Evolutionary conservation across 768 basidiomycete genomes (phyloP), one percentile per base, ranked within the genome.

Genomic region (Pisolithus marmoratus): DNA sequence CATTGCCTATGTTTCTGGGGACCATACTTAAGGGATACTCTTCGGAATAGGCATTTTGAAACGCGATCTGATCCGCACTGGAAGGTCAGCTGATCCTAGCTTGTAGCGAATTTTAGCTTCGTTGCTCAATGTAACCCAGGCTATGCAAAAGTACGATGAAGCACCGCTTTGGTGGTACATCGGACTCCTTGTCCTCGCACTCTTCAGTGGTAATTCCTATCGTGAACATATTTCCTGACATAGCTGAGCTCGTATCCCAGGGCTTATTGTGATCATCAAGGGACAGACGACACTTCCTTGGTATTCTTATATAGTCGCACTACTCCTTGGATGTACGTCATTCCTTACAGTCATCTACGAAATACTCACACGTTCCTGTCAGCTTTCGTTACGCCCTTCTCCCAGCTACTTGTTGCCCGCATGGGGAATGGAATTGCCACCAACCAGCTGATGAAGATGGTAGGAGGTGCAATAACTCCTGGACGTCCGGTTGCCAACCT

Each of bases 401-500:
- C 80, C 1, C 81, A 76, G 0, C 56, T 81, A 5, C 70, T 84
- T 0, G 78, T 59, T 57, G 81, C 77, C 14, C 75, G 81, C n/a
- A 74, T 82, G 73, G 83, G 83, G 20, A 81, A 73, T 55, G 82
- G 81, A 15, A 70, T 85, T 42, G 76, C 75, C 3, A 84, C 82
- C 5, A 79, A 76, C 55, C 78, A 81, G 58, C 60, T 84, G 51
- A 81, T 83, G 77, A 81, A 82, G 65, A 83, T 84, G 81, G 74
- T 82, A 17, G 81, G 78, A 9, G 80, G 80, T 14, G 76, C 74
- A 2, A 67, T 83, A 8, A 79, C 80, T 58, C 80, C 83, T 7
- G 84, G 84, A 40, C 74, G 77, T 43, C 83, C 84, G 0, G 79
- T 85, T 5, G 84, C 83, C 1, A 87, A 86, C 62, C 78, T 86